Conservation (phyloP, 148 eudicot species). For the Vaccinium corymbosum region DNA sequence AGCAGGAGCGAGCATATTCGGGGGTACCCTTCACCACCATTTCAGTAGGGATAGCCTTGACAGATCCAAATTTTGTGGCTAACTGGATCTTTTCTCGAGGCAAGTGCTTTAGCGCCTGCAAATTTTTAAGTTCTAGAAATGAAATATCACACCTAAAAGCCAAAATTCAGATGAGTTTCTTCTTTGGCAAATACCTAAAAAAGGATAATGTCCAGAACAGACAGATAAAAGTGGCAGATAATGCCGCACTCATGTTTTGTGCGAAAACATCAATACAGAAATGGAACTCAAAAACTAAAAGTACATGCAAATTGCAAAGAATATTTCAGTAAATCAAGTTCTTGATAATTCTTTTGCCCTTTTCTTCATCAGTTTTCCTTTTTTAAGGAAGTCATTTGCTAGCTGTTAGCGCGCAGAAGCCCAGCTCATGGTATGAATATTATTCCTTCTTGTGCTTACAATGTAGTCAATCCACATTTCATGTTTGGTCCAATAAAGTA, state of each 20-base stretch:
- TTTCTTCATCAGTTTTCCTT: too few relatives aligned
- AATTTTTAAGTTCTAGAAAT: neutral
- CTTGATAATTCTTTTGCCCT: neutral
- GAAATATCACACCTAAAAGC: neutral
- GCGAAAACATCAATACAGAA: neutral
- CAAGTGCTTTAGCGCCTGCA: neutral
- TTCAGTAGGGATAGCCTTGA: neutral
- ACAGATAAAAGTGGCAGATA: neutral
- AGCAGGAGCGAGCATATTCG: slow-evolving; percentile 48
- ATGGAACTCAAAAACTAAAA: too few relatives aligned
- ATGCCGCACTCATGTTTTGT: neutral
- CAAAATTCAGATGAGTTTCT: neutral
- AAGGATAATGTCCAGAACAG: neutral
- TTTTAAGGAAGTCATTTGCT: too few relatives aligned
- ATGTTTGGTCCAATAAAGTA: neutral
- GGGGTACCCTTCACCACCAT: slow-evolving; percentile 40
- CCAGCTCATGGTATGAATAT: too few relatives aligned
- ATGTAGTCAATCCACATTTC: too few relatives aligned
- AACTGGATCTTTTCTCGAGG: slow-evolving; percentile 3
- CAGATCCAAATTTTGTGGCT: neutral
- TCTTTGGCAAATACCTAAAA: neutral
- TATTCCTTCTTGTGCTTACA: too few relatives aligned
- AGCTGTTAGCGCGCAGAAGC: too few relatives aligned
- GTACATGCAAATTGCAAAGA: neutral
- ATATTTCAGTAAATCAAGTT: neutral